Percentiles rank a stretch among this genome's conserved stretches.
Conservation (phyloP, 768 basidiomycete genomes). For the Psilocybe sp. region DNA sequence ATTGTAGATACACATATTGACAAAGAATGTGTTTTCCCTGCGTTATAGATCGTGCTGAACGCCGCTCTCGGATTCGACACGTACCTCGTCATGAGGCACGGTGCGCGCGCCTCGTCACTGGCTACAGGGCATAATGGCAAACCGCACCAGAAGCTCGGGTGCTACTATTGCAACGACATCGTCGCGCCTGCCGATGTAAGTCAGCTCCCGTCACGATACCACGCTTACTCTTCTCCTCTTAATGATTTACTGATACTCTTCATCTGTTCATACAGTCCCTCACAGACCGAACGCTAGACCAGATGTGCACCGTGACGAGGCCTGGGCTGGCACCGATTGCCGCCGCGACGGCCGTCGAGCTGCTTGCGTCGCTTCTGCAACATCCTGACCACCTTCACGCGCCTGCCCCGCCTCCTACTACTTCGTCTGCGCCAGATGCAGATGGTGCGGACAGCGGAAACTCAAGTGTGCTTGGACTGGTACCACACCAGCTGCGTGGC, state of each 20-base stretch:
- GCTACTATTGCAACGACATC: conserved; percentile 98
- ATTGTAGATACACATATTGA: background rate
- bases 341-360: conserved; percentile 87
- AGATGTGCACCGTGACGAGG: conserved; percentile 98
- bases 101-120: conserved; percentile 48
- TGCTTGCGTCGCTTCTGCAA: conserved; percentile 84
- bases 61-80: conserved; percentile 95
- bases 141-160: conserved; percentile 59
- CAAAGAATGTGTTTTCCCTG: background rate
- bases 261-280: conserved; percentile 29
- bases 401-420: conserved; percentile 60
- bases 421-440: conserved; percentile 20
- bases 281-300: conserved; percentile 92
- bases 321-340: conserved; percentile 95
- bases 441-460: conserved; percentile 28
- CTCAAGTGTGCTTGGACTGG: conserved; percentile 69
- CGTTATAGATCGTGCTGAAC: conserved; percentile 87
- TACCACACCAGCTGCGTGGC: conserved; percentile 94
- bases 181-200: conserved; percentile 91
- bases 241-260: conserved; percentile 19
- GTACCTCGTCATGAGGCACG: conserved; percentile 96
- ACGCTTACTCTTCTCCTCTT: background rate
- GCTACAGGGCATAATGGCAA: conserved; percentile 23
- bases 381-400: conserved; percentile 86
- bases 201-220: background rate